Conservation (phyloP, 306 rosid species). For the Senna siamea region DNA sequence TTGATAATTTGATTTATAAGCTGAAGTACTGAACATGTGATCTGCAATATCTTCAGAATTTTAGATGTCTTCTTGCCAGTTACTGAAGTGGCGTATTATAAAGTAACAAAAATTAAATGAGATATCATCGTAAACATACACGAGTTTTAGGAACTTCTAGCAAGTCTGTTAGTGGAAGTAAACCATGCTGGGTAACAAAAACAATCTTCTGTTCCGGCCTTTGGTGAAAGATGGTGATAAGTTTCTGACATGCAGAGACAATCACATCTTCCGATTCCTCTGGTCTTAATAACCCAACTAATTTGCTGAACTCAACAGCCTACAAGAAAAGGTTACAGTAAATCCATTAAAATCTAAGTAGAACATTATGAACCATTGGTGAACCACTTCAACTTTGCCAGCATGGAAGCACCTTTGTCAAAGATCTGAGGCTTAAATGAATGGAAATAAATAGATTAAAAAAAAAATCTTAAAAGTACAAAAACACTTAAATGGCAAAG, state of each 20-base stretch:
- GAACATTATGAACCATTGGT: slow-evolving; percentile 25
- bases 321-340: slow-evolving; percentile 41
- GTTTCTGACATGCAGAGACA: slow-evolving; percentile 89
- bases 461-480: no score
- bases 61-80: slow-evolving; percentile 19
- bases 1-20: slow-evolving; percentile 89
- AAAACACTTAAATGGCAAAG: background rate
- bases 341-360: slow-evolving; percentile 37
- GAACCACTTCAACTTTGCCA: slow-evolving; percentile 18
- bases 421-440: slow-evolving; percentile 26
- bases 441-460: slow-evolving; percentile 14
- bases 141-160: slow-evolving; percentile 87
- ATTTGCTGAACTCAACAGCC: slow-evolving; percentile 96
- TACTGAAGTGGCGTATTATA: slow-evolving; percentile 23
- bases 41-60: slow-evolving; percentile 55
- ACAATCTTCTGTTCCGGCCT: slow-evolving; percentile 95
- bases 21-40: slow-evolving; percentile 95
- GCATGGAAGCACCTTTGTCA: slow-evolving; percentile 15
- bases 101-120: slow-evolving; percentile 27
- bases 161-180: slow-evolving; percentile 89
- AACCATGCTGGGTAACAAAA: slow-evolving; percentile 91
- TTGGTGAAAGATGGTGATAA: slow-evolving; percentile 76
- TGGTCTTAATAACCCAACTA: slow-evolving; percentile 78
- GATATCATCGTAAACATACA: slow-evolving; percentile 55
- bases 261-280: slow-evolving; percentile 91